Evolutionary conservation across 2,329 filamentous ascomycete genomes (phyloP).

Genomic region (Myriosclerotinia scirpicola): DNA sequence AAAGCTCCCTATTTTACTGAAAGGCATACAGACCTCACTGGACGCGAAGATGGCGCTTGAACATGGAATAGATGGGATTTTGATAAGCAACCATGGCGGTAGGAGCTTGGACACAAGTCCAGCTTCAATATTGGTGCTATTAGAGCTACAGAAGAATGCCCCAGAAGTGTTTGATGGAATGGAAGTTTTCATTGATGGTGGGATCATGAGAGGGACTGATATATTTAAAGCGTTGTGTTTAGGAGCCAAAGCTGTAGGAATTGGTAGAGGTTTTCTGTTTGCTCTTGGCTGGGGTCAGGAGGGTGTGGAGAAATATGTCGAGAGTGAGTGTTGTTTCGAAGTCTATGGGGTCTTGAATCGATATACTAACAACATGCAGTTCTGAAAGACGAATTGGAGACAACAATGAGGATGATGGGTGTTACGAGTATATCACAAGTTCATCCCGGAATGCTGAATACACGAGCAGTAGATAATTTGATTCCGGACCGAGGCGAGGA

Average conservation of each 20-base stretch:
- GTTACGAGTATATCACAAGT: conserved; percentile 60
- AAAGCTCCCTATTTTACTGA: conserved; percentile 59
- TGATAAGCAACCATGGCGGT: conserved; percentile 71
- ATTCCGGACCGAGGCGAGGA: conserved; percentile 45
- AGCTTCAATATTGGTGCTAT: conserved; percentile 56
- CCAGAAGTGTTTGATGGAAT: conserved; percentile 59
- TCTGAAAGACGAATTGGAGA: conserved; percentile 61
- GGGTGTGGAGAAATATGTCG: conserved; percentile 53
- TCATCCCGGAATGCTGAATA: conserved; percentile 61
- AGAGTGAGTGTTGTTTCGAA: conserved; percentile 47
- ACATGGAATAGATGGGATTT: conserved; percentile 63
- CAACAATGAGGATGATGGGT: conserved; percentile 65
- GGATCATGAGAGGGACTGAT: conserved; percentile 64
- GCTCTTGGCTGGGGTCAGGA: conserved; percentile 61
- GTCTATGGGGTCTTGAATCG: neutral
- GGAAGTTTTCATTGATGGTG: conserved; percentile 65
- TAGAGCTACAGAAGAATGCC: conserved; percentile 62
- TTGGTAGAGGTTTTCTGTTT: conserved; percentile 62
- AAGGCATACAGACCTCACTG: conserved; percentile 66
- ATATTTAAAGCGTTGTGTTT: conserved; percentile 67
- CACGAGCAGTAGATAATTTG: conserved; percentile 50
- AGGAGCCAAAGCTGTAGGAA: conserved; percentile 61
- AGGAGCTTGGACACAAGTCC: conserved; percentile 53
- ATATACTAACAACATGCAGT: conserved; percentile 40
- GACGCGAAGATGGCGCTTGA: conserved; percentile 63